phyloP scores from a whole-genome alignment of 305 asterid species.

The Nicotiana rustica region DNA sequence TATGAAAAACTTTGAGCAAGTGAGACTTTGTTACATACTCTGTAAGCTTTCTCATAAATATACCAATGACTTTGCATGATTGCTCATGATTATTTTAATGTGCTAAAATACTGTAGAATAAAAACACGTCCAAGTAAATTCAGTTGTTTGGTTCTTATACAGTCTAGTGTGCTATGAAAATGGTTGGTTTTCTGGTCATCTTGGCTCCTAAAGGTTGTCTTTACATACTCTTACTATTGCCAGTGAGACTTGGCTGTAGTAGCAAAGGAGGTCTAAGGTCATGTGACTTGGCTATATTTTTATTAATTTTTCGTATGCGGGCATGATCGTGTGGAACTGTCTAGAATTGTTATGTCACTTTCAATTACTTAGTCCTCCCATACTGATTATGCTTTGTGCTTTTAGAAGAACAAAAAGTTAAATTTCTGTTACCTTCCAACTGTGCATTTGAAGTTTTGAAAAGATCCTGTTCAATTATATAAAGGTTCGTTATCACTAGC shows the following conservation, averaged over 20 bases:
- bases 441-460: neutral
- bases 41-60: conserved; percentile 15
- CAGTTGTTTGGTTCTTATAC: neutral
- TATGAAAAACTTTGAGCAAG: conserved; percentile 76
- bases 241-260: conserved; percentile 1
- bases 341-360: neutral
- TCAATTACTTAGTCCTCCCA: neutral
- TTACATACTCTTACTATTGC: neutral
- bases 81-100: neutral
- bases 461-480: neutral
- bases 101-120: neutral
- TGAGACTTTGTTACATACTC: conserved; percentile 36
- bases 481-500: neutral
- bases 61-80: neutral
- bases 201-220: neutral
- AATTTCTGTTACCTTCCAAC: neutral
- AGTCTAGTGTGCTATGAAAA: neutral
- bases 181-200: conserved; percentile 19
- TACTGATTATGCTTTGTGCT: neutral
- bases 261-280: neutral
- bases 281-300: too few species aligned
- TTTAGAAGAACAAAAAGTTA: neutral
- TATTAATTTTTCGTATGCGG: neutral
- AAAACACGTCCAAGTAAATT: neutral
- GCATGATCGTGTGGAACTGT: neutral